Base-by-base conservation (phyloP, 306 rosid species). In the Amphicarpaea edgeworthii region DNA sequence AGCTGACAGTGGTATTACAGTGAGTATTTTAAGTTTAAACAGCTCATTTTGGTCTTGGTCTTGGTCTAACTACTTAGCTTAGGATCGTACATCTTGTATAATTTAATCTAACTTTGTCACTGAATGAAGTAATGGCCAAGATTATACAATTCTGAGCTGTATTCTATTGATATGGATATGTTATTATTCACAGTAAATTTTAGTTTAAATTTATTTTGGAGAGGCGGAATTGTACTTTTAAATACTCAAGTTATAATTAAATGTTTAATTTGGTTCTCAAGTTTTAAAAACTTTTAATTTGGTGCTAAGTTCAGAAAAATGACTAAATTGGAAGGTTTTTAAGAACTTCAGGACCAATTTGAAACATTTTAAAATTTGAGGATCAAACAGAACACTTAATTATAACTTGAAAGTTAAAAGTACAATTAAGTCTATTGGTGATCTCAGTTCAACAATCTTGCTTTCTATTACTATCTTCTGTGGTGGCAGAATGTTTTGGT, bases 1-100 rank as follows among this genome's bases (percentile, higher is more conserved):
- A 43, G 60, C 80, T 73, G 79, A 77, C 71, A 70, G 40, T 49
- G 82, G 78, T 55, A 34, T 24, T 24, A 50, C 51, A 16, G 34
- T 42, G 62, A 34, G 47, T 34, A 70, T 37, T 61, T 78, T 6
- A 57, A 57, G 62, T 38, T 68, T 69, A 14, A 8, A 0, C 23
- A 59, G 50, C 42, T 24, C 1, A 4, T 7, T 54, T 58, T 46
- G 26, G 54, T 42, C 57, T 75, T 8, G 42, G 68, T 24, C 57
- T 75, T 8, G 42, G 68, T 24, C 61, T 40, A 65, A 81, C 54
- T 60, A 51, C 46, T 32, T 72, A 57, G 32, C 10, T 24, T 58
- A 58, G 26, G 60, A 70, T 69, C 54, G 46, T 68, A 23, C 8
- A 7, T 15, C 17, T 24, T 69, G 78, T 54, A 50, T 69, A 62